phyloP scores from a whole-genome alignment of 2,329 filamentous ascomycete genomes.

The Colletotrichum eleusines region DNA sequence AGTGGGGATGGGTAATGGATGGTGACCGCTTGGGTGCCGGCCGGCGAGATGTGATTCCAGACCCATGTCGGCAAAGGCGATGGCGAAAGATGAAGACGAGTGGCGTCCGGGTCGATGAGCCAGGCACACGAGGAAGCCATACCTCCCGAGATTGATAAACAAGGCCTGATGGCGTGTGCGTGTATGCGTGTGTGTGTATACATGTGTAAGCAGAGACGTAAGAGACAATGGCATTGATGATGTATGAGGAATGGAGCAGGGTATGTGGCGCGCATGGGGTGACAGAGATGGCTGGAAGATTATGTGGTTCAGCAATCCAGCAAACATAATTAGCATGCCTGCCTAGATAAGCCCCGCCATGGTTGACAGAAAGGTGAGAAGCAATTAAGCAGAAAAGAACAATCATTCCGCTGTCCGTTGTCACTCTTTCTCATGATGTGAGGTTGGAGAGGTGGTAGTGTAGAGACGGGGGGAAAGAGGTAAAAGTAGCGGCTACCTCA shows the following conservation, averaged over 20 bases:
- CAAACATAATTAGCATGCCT: background rate
- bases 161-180: background rate
- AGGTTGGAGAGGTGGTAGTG: constrained; percentile 37
- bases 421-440: constrained; percentile 32
- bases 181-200: background rate
- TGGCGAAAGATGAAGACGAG: constrained; percentile 27
- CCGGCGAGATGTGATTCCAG: constrained; percentile 36
- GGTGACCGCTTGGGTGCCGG: constrained; percentile 39
- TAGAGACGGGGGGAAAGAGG: constrained; percentile 24
- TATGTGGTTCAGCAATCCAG: constrained; percentile 12
- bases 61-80: constrained; percentile 34
- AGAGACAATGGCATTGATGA: constrained; percentile 16
- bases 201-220: no score
- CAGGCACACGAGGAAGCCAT: constrained; percentile 2
- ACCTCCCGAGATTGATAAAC: background rate
- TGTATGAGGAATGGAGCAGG: constrained; percentile 6
- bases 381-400: constrained; percentile 12
- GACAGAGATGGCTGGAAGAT: background rate
- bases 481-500: constrained; percentile 35
- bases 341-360: constrained; percentile 17
- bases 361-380: constrained; percentile 22
- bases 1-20: constrained; percentile 29
- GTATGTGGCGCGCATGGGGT: background rate
- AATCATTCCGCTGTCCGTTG: constrained; percentile 1
- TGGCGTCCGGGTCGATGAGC: constrained; percentile 29